Evolutionary conservation across 495 filamentous ascomycete genomes (phyloP).

Genomic region (Xylaria longipes): DNA sequence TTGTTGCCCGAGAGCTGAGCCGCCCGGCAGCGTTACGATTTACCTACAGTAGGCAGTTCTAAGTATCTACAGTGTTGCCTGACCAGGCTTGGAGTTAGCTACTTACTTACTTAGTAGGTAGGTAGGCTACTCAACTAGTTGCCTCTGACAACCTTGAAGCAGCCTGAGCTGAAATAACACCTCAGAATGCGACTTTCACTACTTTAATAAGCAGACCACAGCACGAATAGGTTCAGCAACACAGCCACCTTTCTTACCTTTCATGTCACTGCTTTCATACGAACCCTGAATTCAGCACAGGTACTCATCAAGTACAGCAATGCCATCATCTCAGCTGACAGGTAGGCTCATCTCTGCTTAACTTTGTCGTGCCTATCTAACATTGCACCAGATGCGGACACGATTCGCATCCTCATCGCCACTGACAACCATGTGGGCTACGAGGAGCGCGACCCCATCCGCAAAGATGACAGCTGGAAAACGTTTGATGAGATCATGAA

Average conservation of each 20-base stretch:
- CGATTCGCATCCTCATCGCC: slow-evolving; percentile 91
- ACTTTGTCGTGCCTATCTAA: not conserved
- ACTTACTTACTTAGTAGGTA: too few species aligned
- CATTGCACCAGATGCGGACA: slow-evolving; percentile 69
- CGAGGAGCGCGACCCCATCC: slow-evolving; percentile 89
- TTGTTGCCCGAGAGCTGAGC: not conserved
- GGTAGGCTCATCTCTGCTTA: slow-evolving; percentile 22
- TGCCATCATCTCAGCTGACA: slow-evolving; percentile 29
- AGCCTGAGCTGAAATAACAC: not conserved
- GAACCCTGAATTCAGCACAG: not conserved
- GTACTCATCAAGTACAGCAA: slow-evolving; percentile 2
- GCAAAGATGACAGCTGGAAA: slow-evolving; percentile 96
- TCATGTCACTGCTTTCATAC: not conserved
- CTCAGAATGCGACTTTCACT: slow-evolving; percentile 13
- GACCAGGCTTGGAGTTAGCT: not conserved
- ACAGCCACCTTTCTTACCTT: not conserved
- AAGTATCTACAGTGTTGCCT: not conserved
- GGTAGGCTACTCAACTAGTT: not conserved
- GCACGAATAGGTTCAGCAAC: not conserved
- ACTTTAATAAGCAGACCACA: slow-evolving; percentile 9
- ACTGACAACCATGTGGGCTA: slow-evolving; percentile 98
- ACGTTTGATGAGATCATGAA: slow-evolving; percentile 96
- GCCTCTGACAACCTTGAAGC: not conserved
- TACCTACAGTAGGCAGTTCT: too few species aligned
- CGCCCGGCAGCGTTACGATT: not conserved